phyloP scores from a whole-genome alignment of 2,329 filamentous ascomycete species.

The Chrysoporthe puriensis region DNA sequence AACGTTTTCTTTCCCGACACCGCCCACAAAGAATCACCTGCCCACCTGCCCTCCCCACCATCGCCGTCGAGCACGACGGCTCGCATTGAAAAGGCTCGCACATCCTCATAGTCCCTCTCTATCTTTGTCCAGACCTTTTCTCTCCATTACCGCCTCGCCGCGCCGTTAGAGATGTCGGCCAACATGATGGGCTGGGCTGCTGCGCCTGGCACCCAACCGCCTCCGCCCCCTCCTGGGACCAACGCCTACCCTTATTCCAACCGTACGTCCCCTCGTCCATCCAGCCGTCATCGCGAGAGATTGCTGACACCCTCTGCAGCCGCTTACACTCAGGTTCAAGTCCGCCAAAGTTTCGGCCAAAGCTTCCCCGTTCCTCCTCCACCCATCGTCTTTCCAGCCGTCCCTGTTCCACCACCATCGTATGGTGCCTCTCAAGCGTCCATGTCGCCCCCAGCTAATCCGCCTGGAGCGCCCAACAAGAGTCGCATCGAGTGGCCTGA shows the following conservation, averaged over 20 bases:
- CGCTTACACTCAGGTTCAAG: conserved; percentile 64
- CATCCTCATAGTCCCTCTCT: background rate
- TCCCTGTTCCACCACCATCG: conserved; percentile 29
- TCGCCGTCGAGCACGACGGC: background rate
- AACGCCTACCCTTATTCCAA: conserved; percentile 47
- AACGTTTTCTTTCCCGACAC: background rate
- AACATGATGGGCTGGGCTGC: conserved; percentile 38
- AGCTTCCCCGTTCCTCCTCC: conserved; percentile 43
- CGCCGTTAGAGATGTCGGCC: conserved; percentile 17
- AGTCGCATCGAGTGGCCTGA: conserved; percentile 78
- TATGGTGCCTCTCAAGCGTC: conserved; percentile 34
- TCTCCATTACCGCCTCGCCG: conserved; percentile 3
- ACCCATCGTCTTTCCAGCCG: conserved; percentile 20
- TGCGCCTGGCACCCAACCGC: conserved; percentile 46
- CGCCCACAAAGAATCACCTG: conserved; percentile 4
- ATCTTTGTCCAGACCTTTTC: background rate
- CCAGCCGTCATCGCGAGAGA: background rate
- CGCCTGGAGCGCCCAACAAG: conserved; percentile 45
- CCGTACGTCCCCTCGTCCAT: conserved; percentile 37
- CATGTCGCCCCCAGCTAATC: conserved; percentile 35
- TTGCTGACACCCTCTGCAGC: conserved; percentile 43
- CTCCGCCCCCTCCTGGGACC: conserved; percentile 35
- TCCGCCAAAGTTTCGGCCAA: conserved; percentile 62
- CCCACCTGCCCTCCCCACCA: background rate
- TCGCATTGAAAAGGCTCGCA: background rate